phyloP scores from a whole-genome alignment of 441 rosid species.

The Brassica balearica region DNA sequence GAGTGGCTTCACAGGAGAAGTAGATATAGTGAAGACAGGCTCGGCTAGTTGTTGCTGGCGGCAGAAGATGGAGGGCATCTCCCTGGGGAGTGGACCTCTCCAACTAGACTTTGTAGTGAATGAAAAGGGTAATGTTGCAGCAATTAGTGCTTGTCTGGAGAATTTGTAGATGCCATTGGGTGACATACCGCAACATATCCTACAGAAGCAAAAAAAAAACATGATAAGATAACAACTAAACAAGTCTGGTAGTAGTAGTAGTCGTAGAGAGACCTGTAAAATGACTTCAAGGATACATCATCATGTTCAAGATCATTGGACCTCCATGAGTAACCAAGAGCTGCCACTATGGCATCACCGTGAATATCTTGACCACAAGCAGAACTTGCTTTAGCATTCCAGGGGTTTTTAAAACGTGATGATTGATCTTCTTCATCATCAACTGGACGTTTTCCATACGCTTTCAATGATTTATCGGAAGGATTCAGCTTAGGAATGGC shows the following conservation, averaged over 20 bases:
- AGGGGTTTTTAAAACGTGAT: constrained; percentile 43
- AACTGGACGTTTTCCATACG: constrained; percentile 21
- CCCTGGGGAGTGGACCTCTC: constrained; percentile 83
- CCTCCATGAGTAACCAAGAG: constrained; percentile 77
- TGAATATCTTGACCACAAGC: constrained; percentile 63
- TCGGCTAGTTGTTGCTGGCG: constrained; percentile 74
- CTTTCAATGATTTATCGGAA: constrained; percentile 52
- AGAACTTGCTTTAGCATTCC: constrained; percentile 77
- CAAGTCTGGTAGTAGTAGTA: neutral
- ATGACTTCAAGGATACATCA: constrained; percentile 45
- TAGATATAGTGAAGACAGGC: constrained; percentile 61
- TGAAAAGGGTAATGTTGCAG: constrained; percentile 64
- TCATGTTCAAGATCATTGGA: constrained; percentile 66
- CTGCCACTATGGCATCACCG: constrained; percentile 83
- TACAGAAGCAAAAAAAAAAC: constrained; percentile 27
- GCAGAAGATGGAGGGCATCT: constrained; percentile 70
- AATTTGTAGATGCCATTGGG: constrained; percentile 80
- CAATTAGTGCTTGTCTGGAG: constrained; percentile 69
- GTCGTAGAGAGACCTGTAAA: constrained; percentile 7
- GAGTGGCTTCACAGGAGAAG: constrained; percentile 48
- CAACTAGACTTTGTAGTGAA: constrained; percentile 72
- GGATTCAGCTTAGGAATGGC: constrained; percentile 54
- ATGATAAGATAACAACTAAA: neutral
- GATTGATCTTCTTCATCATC: constrained; percentile 40
- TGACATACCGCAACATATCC: constrained; percentile 59